Evolutionary conservation across 2,329 filamentous ascomycete genomes (phyloP).

Genomic region (Dactylellina leptospora): DNA sequence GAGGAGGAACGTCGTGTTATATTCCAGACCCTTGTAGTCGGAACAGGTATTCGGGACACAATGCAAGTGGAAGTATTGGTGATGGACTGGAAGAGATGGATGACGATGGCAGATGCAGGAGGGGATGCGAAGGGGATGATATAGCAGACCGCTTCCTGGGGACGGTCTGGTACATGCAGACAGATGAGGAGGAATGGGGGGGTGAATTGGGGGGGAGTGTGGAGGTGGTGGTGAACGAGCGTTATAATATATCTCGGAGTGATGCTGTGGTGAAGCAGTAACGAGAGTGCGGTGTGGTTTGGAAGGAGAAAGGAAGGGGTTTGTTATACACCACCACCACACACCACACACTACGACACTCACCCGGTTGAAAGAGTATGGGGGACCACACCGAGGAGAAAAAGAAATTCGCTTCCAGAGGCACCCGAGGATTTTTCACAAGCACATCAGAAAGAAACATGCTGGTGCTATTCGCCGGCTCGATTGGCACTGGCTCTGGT

Average conservation of each 20-base stretch:
- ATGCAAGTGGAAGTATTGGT: slow-evolving; percentile 44
- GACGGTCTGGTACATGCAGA: slow-evolving; percentile 22
- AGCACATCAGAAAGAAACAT: neutral
- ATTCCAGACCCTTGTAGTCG: slow-evolving; percentile 52
- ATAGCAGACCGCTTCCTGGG: slow-evolving; percentile 45
- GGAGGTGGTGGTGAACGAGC: slow-evolving; percentile 45
- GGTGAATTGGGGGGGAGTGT: slow-evolving; percentile 26
- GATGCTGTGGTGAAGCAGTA: slow-evolving; percentile 12
- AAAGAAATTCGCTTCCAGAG: neutral
- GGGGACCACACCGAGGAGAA: neutral
- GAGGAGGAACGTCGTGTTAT: slow-evolving; percentile 52
- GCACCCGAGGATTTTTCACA: slow-evolving; percentile 32
- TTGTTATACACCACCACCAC: neutral
- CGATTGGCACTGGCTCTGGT: slow-evolving; percentile 10
- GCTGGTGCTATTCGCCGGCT: slow-evolving; percentile 23
- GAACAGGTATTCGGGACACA: slow-evolving; percentile 46
- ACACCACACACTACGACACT: neutral
- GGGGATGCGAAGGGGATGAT: slow-evolving; percentile 49
- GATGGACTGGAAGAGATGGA: slow-evolving; percentile 6
- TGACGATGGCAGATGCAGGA: slow-evolving; percentile 25
- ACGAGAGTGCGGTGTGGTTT: slow-evolving; percentile 20
- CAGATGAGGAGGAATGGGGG: slow-evolving; percentile 7
- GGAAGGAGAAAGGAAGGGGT: neutral
- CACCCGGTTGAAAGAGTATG: slow-evolving; percentile 11
- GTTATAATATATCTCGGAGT: slow-evolving; percentile 1